Percentiles rank a stretch among this genome's conserved stretches.
Conservation (phyloP, 2,329 filamentous ascomycete species). For the Paecilomyces variotii region DNA sequence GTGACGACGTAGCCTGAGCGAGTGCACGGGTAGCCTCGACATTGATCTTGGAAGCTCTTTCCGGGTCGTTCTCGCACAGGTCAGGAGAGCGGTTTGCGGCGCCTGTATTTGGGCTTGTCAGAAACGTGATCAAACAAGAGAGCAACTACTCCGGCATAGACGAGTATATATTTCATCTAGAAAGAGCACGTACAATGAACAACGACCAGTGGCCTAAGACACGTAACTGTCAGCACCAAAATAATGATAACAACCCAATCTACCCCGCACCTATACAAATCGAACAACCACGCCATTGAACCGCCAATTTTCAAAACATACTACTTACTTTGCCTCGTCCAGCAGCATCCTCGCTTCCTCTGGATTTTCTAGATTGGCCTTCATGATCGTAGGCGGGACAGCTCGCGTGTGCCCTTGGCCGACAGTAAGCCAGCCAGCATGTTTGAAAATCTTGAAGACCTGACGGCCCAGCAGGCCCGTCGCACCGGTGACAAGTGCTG, state of each 20-base stretch:
- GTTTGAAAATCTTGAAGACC: slow-evolving; percentile 62
- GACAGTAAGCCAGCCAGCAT: slow-evolving; percentile 59
- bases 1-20: slow-evolving; percentile 56
- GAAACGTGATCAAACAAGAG: not conserved
- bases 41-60: slow-evolving; percentile 66
- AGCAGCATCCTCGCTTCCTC: slow-evolving; percentile 40
- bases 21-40: slow-evolving; percentile 61
- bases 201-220: slow-evolving; percentile 60
- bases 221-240: not conserved
- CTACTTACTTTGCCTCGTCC: slow-evolving; percentile 44
- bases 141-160: slow-evolving; percentile 6
- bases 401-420: slow-evolving; percentile 69
- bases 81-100: slow-evolving; percentile 85
- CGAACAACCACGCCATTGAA: not conserved
- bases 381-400: slow-evolving; percentile 59
- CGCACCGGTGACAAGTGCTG: slow-evolving; percentile 71
- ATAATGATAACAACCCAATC: not conserved
- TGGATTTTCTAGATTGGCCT: slow-evolving; percentile 43
- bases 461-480: slow-evolving; percentile 77
- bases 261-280: not conserved
- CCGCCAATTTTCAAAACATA: not conserved
- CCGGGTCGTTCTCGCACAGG: slow-evolving; percentile 71
- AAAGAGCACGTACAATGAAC: slow-evolving; percentile 60
- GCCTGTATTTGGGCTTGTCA: slow-evolving; percentile 40
- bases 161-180: not conserved